phyloP scores from a whole-genome alignment of 176 grass and related monocot species.

The Rhynchospora pubera region DNA sequence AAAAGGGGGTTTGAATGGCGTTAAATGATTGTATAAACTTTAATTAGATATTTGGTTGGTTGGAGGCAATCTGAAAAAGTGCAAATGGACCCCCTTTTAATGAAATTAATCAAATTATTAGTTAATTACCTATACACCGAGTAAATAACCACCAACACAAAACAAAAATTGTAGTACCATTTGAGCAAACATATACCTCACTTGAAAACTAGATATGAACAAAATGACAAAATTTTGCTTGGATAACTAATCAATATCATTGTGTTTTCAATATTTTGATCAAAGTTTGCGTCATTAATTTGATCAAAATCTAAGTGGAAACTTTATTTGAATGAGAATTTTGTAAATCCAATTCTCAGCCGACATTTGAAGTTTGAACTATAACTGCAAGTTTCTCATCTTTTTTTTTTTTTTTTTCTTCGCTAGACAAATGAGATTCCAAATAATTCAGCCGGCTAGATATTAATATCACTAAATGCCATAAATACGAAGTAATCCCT shows the following conservation, averaged over 20 bases:
- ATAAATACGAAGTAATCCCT: neutral
- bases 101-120: neutral
- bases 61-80: neutral
- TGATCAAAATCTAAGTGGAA: neutral
- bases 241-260: neutral
- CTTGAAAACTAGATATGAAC: neutral
- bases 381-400: neutral
- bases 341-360: neutral
- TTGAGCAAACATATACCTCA: neutral
- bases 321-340: neutral
- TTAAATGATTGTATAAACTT: neutral
- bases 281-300: neutral
- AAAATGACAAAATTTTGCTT: neutral
- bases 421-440: neutral
- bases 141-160: neutral
- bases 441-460: neutral
- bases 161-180: neutral
- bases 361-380: neutral
- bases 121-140: neutral
- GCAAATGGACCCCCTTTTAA: neutral
- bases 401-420: neutral
- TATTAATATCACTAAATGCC: neutral
- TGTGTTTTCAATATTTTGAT: neutral
- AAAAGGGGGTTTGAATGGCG: neutral
- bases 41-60: conserved; percentile 14